phyloP scores from a whole-genome alignment of 139 green algal genomes.

The Edaphochlamys debaryana region DNA sequence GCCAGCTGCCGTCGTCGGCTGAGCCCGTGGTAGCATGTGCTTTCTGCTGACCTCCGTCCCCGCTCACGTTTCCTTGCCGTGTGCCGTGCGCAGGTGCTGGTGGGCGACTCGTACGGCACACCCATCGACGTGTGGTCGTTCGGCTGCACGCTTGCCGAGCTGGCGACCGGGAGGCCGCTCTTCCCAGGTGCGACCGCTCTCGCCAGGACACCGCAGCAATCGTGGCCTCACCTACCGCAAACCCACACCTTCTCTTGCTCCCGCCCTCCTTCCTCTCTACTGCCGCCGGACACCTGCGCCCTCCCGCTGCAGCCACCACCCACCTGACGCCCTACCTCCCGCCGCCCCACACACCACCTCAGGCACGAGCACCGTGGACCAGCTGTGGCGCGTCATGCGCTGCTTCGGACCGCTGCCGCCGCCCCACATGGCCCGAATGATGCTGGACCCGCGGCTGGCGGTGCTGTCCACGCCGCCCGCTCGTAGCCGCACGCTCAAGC shows the following conservation, averaged over 20 bases:
- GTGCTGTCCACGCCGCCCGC: background rate
- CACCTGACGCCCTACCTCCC: no score
- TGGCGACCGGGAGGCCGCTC: slow-evolving; percentile 72
- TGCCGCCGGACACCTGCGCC: no score
- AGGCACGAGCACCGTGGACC: slow-evolving; percentile 65
- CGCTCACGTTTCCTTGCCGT: no score
- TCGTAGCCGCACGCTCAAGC: background rate
- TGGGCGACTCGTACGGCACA: slow-evolving; percentile 70
- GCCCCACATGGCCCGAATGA: slow-evolving; percentile 44
- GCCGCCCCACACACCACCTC: background rate
- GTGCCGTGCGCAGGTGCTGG: slow-evolving; percentile 87
- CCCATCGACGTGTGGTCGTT: slow-evolving; percentile 36
- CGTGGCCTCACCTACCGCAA: background rate
- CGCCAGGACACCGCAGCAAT: background rate
- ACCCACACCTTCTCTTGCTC: no score
- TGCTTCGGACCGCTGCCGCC: slow-evolving; percentile 60
- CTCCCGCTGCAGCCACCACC: no score
- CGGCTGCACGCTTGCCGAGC: slow-evolving; percentile 50
- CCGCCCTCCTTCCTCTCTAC: no score
- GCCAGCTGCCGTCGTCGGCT: no score
- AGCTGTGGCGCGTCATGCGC: slow-evolving; percentile 80
- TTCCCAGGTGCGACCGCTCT: slow-evolving; percentile 69
- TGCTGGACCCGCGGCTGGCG: background rate
- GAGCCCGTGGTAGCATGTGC: no score
- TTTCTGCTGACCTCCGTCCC: no score